Evolutionary conservation across 352 stramenopile genomes (phyloP).

Genomic region (Globisporangium heterothallicum): DNA sequence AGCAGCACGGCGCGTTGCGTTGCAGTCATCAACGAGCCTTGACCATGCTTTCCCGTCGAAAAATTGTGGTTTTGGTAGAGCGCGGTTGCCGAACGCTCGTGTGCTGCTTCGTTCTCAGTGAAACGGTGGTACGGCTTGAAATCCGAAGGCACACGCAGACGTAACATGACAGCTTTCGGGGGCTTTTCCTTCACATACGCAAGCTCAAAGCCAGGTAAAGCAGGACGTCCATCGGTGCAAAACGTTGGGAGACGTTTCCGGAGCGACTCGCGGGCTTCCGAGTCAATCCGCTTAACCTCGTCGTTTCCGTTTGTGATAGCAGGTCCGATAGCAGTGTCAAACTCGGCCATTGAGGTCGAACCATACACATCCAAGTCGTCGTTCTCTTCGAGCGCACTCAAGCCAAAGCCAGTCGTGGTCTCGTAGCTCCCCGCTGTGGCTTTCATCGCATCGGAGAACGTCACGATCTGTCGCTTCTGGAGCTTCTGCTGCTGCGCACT

Average conservation of each 20-base stretch:
- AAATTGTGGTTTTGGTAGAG: conserved; percentile 64
- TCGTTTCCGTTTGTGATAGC: conserved; percentile 13
- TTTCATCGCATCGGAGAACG: conserved; percentile 71
- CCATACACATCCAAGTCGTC: conserved; percentile 83
- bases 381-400: conserved; percentile 79
- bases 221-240: conserved; percentile 53
- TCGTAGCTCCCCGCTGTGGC: conserved; percentile 25
- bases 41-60: conserved; percentile 29
- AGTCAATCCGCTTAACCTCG: conserved; percentile 29
- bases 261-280: conserved; percentile 24
- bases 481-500: conserved; percentile 18
- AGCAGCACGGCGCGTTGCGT: conserved; percentile 43
- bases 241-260: conserved; percentile 10
- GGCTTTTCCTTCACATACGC: conserved; percentile 31
- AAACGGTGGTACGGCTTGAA: conserved; percentile 53
- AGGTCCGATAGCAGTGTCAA: conserved; percentile 56
- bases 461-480: conserved; percentile 45
- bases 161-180: conserved; percentile 30
- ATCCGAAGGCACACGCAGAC: conserved; percentile 42
- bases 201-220: conserved; percentile 56
- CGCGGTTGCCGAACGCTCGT: conserved; percentile 12
- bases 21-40: conserved; percentile 36
- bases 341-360: conserved; percentile 52
- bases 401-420: conserved; percentile 45
- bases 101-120: conserved; percentile 20